These are phyloP conservation scores for Circinella minor DNA, from an alignment of 371 early-diverging fungal species.

Conservation along the genomic window DNA sequence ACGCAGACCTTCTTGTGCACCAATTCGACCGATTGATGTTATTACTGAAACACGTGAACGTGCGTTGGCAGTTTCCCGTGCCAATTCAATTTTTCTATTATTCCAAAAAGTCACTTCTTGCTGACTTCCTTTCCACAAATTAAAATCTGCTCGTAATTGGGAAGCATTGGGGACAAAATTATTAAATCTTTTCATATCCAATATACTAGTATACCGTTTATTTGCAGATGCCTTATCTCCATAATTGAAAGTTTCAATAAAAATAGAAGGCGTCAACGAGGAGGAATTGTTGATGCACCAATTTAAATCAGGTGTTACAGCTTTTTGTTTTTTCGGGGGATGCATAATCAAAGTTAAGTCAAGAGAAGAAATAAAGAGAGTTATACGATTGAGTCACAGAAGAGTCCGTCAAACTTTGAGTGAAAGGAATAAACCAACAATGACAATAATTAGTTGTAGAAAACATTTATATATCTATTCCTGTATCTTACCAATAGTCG, in stretches of 20 bases:
- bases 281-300: not conserved
- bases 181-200: not conserved
- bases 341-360: not conserved
- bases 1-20: not conserved
- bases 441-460: too few relatives aligned
- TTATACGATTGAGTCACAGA: not conserved
- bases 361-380: not conserved
- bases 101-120: not conserved
- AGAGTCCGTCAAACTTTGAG: too few relatives aligned
- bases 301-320: not conserved
- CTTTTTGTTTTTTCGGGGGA: not conserved
- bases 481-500: too few relatives aligned
- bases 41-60: not conserved
- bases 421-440: too few relatives aligned
- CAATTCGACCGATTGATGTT: not conserved
- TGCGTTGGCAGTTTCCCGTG: not conserved
- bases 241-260: slow-evolving; percentile 1
- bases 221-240: not conserved
- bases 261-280: not conserved
- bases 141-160: not conserved
- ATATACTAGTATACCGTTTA: not conserved
- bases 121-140: not conserved
- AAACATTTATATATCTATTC: too few relatives aligned
- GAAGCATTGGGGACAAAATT: not conserved
- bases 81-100: not conserved